Base-by-base conservation (phyloP, 2,329 filamentous ascomycete genomes). In the Phoma sp. region DNA sequence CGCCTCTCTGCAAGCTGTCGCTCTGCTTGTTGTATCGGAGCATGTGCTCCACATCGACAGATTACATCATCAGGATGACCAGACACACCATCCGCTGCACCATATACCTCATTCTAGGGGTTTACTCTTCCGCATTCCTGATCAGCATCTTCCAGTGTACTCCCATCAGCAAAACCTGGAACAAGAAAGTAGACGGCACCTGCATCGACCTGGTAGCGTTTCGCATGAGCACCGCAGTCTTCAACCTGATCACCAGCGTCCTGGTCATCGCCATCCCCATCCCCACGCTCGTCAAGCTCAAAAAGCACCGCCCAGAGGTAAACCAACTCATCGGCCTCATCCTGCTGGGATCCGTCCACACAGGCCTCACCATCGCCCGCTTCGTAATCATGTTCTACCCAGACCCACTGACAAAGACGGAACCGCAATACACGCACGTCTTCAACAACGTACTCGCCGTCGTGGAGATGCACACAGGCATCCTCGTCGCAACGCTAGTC, bases 371-470 rank as follows among this genome's bases (percentile, higher is more conserved):
- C 21, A 54, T 58, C 51, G 46, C 55, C 22, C 50, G 55, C 9
- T 55, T 58, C 32, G 43, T 55, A 33, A 58, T 58, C 19, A 55
- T 58, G 56, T 58, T 58, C 43, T 58, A 52, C 10, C 47, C 56
- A 0, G 43, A 52, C 7, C 51, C 56, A 5, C 39, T 55, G 4
- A 52, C 51, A 4, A 55, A 45, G 27, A 55, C 56, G 8, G 47
- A 58, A 22, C 56, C 56, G 12, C 56, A 58, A 19, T 58, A 58
- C 39, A 47, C 51, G 17, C 56, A 58, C 21, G 41, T 58, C 31
- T 49, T 49, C 51, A 35, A 29, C n/a, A 58, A 58, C 21, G 45
- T 50, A 22, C 43, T 58, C 4, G 56, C 51, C 1, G 39, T 58
- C 15, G 33, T 49, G 21, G 56, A 58, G n/a, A 55, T 58, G 56